phyloP scores from a whole-genome alignment of 2,329 filamentous ascomycete genomes.

The Fusarium miscanthi region DNA sequence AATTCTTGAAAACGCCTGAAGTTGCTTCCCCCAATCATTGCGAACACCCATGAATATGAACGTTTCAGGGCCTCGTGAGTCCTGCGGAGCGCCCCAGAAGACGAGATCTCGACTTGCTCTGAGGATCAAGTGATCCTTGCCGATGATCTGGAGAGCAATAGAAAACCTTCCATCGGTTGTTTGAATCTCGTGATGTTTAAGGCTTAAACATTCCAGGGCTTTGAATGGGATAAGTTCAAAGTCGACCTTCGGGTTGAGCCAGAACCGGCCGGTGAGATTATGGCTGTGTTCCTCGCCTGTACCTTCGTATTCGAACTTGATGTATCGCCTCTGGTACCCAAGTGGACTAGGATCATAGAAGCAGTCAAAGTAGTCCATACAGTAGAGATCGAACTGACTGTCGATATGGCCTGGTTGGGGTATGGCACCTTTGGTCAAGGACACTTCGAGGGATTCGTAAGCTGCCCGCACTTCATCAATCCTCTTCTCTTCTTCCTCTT shows the following conservation, averaged over 20 bases:
- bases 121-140: not conserved
- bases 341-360: not conserved
- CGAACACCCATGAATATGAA: constrained; percentile 9
- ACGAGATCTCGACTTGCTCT: not conserved
- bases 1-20: not conserved
- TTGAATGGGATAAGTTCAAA: not conserved
- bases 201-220: not conserved
- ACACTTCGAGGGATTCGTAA: not conserved
- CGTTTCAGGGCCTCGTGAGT: not conserved
- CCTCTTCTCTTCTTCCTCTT: not conserved
- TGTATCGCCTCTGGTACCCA: not conserved
- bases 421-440: not conserved
- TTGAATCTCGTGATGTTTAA: not conserved
- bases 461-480: not conserved
- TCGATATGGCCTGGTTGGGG: not conserved
- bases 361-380: not conserved
- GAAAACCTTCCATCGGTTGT: not conserved
- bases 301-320: not conserved
- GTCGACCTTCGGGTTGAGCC: not conserved
- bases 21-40: not conserved
- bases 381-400: constrained; percentile 9
- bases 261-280: not conserved
- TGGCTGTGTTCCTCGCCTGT: not conserved
- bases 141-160: not conserved
- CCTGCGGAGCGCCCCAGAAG: not conserved